Evolutionary conservation across 2,329 filamentous ascomycete genomes (phyloP).

Genomic region (Calonectria henricotiae): DNA sequence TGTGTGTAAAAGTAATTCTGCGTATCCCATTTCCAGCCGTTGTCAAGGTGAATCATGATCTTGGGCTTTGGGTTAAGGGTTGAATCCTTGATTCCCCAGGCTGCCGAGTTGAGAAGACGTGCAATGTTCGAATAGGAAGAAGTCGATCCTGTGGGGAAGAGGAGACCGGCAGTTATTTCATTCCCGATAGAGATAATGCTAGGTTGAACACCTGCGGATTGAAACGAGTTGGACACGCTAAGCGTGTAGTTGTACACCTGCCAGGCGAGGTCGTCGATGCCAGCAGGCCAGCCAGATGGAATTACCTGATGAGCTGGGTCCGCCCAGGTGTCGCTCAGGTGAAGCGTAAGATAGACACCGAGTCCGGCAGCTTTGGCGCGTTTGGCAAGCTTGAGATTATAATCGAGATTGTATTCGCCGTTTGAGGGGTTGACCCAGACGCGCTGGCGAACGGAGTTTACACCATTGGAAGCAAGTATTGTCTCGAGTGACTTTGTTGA

Average conservation of each 20-base stretch:
- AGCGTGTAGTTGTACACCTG: conserved; percentile 80
- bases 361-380: conserved; percentile 76
- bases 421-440: conserved; percentile 80
- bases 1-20: conserved; percentile 78
- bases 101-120: conserved; percentile 75
- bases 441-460: conserved; percentile 81
- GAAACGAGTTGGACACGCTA: conserved; percentile 74
- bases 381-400: conserved; percentile 79
- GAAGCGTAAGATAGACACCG: conserved; percentile 75
- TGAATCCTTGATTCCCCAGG: conserved; percentile 77
- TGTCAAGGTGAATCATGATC: conserved; percentile 84
- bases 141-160: conserved; percentile 75
- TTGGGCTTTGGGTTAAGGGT: conserved; percentile 71
- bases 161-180: conserved; percentile 78
- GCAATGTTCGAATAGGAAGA: conserved; percentile 74
- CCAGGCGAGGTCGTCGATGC: conserved; percentile 73
- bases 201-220: conserved; percentile 69
- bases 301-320: conserved; percentile 76
- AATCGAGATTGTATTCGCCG: conserved; percentile 78
- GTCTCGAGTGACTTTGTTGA: conserved; percentile 71
- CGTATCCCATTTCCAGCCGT: conserved; percentile 80
- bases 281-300: conserved; percentile 76
- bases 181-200: conserved; percentile 81
- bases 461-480: conserved; percentile 74
- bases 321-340: conserved; percentile 81